Evolutionary conservation across 2,329 filamentous ascomycete genomes (phyloP), one percentile per base, ranked within the genome.

Genomic region (Botryotinia narcissicola): DNA sequence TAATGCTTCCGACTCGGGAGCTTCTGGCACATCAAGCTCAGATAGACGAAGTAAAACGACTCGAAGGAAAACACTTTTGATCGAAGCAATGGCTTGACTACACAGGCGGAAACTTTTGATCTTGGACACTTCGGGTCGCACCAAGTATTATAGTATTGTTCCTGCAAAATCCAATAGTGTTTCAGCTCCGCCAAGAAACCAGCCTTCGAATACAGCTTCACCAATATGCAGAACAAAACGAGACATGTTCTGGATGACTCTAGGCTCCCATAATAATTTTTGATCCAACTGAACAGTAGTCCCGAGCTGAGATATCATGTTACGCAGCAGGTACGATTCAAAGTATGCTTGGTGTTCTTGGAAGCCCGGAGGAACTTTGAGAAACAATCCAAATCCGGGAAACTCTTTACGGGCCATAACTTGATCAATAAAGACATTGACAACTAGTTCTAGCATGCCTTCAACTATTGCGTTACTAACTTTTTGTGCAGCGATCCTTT

Each of bases 261-360:
- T 90, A 1, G 96, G 93, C 80, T 98, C 95, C 73, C 89, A 88
- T 2, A 98, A 85, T 0, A 91, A 84, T 72, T 91, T 90, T 78
- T 93, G 90, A 76, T 95, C 89, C 2, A 91, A 83, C 74, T 93
- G 89, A 14, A 98, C 86, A 35, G 89, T 86, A 73, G 88, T 92
- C 48, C 89, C 88, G 25, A 97, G 83, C 44, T 92, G 89, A 4
- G 90, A 87, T 63, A 98, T 87, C 0, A 93, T 90, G 76, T 91
- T 92, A 42, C 91, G 89, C 32, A 98, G 84, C 4, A 98, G 85
- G 80, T 95, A 98, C 0, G 96, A 97, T 80, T 97, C 94, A 77
- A 99, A 98, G 81, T 95, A 97, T 0, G 94, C 94, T 79, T 98
- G 95, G 78, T 98, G 94, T 80, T 98, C 96, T 77, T 95, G 90